Base-by-base conservation (phyloP, 345 rosid species). In the Clausena lansium region DNA sequence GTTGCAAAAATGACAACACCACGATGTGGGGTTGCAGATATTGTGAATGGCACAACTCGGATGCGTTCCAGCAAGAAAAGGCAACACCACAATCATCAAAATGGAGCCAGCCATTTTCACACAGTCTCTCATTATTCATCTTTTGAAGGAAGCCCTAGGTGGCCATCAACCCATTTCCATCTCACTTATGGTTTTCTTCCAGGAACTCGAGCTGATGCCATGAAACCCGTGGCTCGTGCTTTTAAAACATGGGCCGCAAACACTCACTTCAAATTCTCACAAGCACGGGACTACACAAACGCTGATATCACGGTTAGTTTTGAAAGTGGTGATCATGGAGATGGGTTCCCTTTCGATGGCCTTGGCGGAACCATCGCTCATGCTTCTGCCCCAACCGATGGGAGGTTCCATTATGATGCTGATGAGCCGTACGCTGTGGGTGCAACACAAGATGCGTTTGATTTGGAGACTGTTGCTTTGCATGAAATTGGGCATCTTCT, bases 401-500 rank as follows among this genome's bases (percentile, higher is more conserved):
- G 87, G 33, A 61, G 62, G 15, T 78, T 85, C 38, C 83, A 80
- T 54, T 84, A 33, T 11, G 86, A 86, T 35, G 84, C 76, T 2
- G 84, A 81, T 19, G 86, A 82, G 61, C 6, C 0, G 0, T 87
- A 81, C 84, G 11, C 73, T 6, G 81, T 17, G 1, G 67, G 73
- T n/a, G 66, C 55, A 27, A 10, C 1, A 4, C 38, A 28, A 2
- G 75, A 62, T 0, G 54, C 74, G 0, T 36, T 57, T 2, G 71
- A 85, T 28, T 15, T 77, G 54, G 84, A 77, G 62, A 57, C 86
- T 0, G 76, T 86, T 13, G 91, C 82, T 0, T 30, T 83, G 67
- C 87, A 86, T 57, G 89, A 86, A 69, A 83, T 83, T 1, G 88
- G 86, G 0, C 89, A 86, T 76, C 77, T 80, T 25, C 84, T 85